Evolutionary conservation across 805 yeast species (phyloP), one percentile per base, ranked within the genome.

Genomic region (Wickerhamiella kurtzmanii): DNA sequence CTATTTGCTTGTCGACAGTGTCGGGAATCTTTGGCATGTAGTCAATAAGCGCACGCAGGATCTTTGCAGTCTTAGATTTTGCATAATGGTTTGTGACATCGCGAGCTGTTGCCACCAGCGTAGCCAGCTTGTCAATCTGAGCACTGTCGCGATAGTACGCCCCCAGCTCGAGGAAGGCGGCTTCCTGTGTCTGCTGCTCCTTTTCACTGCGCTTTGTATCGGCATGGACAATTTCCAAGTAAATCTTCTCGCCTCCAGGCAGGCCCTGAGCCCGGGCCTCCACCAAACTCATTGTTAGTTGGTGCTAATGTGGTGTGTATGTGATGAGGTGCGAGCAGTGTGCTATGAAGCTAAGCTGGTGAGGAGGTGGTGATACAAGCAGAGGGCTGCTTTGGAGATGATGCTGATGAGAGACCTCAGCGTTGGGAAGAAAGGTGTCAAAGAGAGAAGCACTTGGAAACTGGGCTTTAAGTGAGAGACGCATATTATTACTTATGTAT

Each of bases 51-150:
- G 77, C 72, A 57, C 80, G 81, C 55, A 89, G 80, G 47, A 89
- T 82, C 63, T 89, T 92, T 18, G 97, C 95, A 6, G 95, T 82
- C 64, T 92, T 92, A 15, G 96, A 83, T 67, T 92, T 92, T 42
- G 97, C 96, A 59, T 84, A 77, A 32, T 75, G 74, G 46, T 80
- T 76, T 71, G 87, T 79, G n/a, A 79, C 75, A 6, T 66, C 68
- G 56, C 92, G 75, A 0, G 94, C 79, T 37, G 76, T 71, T 11
- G 77, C 70, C 36, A 92, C 76, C 57, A 92, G 75, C 37, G 66
- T 67, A 16, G 71, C 67, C 41, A 92, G 71, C 54, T 77, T 73
- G 3, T 65, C 69, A 21, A 72, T 66, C 11, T 51, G 59, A 28
- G 41, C 22, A 32, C 69, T 65, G 2, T 62, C 62, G 48, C 76